Percentiles rank a stretch among this genome's conserved stretches.
These are phyloP conservation scores for Heterobasidion occidentale DNA, from an alignment of 1,284 basidiomycete genomes.

Conservation along the genomic window DNA sequence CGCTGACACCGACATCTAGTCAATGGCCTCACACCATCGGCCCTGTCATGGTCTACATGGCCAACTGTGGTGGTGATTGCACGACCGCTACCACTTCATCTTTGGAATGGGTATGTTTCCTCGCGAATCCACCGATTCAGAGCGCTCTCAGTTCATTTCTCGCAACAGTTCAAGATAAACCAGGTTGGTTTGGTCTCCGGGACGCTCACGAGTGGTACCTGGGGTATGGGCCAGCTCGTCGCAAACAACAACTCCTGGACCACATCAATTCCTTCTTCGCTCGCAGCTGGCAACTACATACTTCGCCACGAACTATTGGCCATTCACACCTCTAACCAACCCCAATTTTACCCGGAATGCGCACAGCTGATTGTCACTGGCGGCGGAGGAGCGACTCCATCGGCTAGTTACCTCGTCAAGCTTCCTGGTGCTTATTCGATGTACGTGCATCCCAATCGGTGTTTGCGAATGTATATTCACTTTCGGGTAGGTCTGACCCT, in stretches of 20 bases:
- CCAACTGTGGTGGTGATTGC: slow-evolving; percentile 26
- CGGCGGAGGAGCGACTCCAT: slow-evolving; percentile 23
- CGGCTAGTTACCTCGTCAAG: slow-evolving; percentile 23
- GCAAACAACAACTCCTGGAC: slow-evolving; percentile 29
- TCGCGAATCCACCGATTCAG: background rate
- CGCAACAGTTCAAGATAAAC: slow-evolving; percentile 30
- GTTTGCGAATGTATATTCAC: background rate
- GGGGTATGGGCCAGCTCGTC: slow-evolving; percentile 27
- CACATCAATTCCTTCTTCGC: slow-evolving; percentile 25
- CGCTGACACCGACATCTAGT: slow-evolving; percentile 13
- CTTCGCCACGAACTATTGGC: slow-evolving; percentile 27
- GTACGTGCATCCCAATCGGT: background rate
- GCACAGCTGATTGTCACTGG: slow-evolving; percentile 29
- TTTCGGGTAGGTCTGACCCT: slow-evolving; percentile 20
- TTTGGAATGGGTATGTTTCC: slow-evolving; percentile 23
- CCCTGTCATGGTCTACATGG: slow-evolving; percentile 31
- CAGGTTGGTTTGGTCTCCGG: slow-evolving; percentile 28
- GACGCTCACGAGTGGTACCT: slow-evolving; percentile 21
- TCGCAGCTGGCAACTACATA: slow-evolving; percentile 28
- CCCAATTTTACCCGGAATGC: slow-evolving; percentile 32
- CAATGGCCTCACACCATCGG: slow-evolving; percentile 21
- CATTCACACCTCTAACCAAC: slow-evolving; percentile 25
- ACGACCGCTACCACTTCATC: slow-evolving; percentile 24
- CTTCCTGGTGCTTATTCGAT: slow-evolving; percentile 29
- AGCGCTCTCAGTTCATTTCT: background rate